phyloP scores from a whole-genome alignment of 1,284 basidiomycete species.

The Somion occarium region DNA sequence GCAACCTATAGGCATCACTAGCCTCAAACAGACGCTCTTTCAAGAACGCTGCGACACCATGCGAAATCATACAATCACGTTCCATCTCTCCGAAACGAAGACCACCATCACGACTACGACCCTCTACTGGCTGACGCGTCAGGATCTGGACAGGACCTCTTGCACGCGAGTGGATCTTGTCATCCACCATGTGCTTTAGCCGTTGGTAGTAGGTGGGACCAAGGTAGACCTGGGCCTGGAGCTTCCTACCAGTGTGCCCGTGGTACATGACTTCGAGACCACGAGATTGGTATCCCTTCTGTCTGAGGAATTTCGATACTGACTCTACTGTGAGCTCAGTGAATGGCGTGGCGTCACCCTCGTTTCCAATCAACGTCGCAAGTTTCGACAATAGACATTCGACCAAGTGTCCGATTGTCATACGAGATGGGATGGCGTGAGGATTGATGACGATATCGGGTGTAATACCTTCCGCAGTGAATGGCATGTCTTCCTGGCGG shows the following conservation, averaged over 20 bases:
- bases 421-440: constrained; percentile 98
- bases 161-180: constrained; percentile 98
- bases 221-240: constrained; percentile 97
- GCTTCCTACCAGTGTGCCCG: constrained; percentile 94
- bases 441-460: constrained; percentile 99
- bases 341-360: constrained; percentile 98
- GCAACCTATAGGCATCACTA: constrained; percentile 92
- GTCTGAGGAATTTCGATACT: constrained; percentile 78
- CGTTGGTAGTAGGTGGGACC: constrained; percentile 99
- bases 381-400: constrained; percentile 97
- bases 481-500: constrained; percentile 99
- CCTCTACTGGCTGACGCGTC: constrained; percentile 98
- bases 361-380: constrained; percentile 92
- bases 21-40: constrained; percentile 93
- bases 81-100: constrained; percentile 99
- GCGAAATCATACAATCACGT: constrained; percentile 99
- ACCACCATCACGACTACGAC: constrained; percentile 97
- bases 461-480: constrained; percentile 93
- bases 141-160: constrained; percentile 97
- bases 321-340: constrained; percentile 97
- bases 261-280: constrained; percentile 99
- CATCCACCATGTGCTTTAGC: constrained; percentile 99
- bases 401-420: constrained; percentile 99
- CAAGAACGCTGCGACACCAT: constrained; percentile 97
- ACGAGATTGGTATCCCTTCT: constrained; percentile 92